phyloP scores from a whole-genome alignment of 1,139 yeast species.

The Meyerozyma smithsonii region DNA sequence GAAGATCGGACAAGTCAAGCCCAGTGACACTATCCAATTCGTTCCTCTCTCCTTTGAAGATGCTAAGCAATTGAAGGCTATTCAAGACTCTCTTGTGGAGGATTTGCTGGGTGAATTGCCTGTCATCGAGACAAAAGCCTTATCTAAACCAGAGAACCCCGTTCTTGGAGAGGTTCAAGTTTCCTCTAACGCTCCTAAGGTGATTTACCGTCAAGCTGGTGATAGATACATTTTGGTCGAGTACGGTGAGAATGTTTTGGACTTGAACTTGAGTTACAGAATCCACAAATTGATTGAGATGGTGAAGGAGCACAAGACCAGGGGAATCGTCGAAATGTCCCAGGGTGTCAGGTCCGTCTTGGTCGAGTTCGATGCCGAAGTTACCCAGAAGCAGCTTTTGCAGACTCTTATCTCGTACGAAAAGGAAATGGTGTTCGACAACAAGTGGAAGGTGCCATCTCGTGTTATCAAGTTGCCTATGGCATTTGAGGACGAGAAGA shows the following conservation, averaged over 20 bases:
- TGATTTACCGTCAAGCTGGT: conserved; percentile 93
- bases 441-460: conserved; percentile 83
- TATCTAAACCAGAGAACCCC: conserved; percentile 53
- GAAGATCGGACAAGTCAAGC: conserved; percentile 97
- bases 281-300: conserved; percentile 75
- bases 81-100: conserved; percentile 55
- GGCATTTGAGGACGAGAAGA: conserved; percentile 92
- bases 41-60: conserved; percentile 66
- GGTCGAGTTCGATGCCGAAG: conserved; percentile 69
- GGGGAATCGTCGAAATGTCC: conserved; percentile 90
- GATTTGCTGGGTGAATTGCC: conserved; percentile 41
- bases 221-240: conserved; percentile 88
- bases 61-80: conserved; percentile 59
- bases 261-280: conserved; percentile 78
- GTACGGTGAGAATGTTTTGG: conserved; percentile 86
- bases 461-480: conserved; percentile 82
- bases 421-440: conserved; percentile 62
- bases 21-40: conserved; percentile 82
- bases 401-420: conserved; percentile 69
- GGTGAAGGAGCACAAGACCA: conserved; percentile 59
- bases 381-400: conserved; percentile 59
- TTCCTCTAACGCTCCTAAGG: conserved; percentile 56
- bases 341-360: conserved; percentile 95
- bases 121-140: conserved; percentile 23
- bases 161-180: conserved; percentile 49